Evolutionary conservation across 805 yeast genomes (phyloP).

Genomic region (Monosporozyma servazzii): DNA sequence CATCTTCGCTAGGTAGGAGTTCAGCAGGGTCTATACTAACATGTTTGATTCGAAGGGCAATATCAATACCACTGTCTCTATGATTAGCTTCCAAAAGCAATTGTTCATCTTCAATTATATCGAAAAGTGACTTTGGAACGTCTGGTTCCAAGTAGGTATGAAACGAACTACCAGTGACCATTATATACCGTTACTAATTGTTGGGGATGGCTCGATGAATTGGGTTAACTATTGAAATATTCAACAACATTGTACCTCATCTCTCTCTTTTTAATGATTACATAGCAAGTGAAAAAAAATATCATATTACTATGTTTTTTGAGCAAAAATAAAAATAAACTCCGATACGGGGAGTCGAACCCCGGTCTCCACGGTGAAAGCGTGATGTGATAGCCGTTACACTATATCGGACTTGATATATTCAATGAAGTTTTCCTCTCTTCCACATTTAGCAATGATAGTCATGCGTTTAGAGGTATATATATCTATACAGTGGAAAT

Average conservation of each 20-base stretch:
- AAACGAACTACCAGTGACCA: not conserved
- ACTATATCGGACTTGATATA: slow-evolving; percentile 1
- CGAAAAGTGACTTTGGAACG: not conserved
- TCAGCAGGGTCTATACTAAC: slow-evolving; percentile 82
- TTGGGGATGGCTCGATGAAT: not conserved
- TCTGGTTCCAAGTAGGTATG: slow-evolving; percentile 3
- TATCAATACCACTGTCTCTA: not conserved
- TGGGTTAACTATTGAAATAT: not conserved
- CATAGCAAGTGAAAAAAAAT: not conserved
- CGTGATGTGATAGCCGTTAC: slow-evolving; percentile 5
- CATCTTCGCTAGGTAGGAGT: slow-evolving; percentile 32
- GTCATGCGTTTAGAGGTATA: not conserved
- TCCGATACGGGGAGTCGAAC: slow-evolving; percentile 5
- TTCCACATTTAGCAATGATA: not conserved
- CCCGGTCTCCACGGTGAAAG: slow-evolving; percentile 5
- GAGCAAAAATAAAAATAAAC: not conserved
- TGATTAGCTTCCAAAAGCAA: not conserved
- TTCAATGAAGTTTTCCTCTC: not conserved
- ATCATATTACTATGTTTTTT: not conserved
- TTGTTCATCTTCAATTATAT: not conserved
- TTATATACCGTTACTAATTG: not conserved
- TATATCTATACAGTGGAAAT: not conserved
- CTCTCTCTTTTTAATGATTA: not conserved
- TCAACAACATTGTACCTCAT: not conserved
- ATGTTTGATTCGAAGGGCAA: slow-evolving; percentile 19